Conservation (phyloP, 129 eudicot genomes). For the Deinandra increscens region DNA sequence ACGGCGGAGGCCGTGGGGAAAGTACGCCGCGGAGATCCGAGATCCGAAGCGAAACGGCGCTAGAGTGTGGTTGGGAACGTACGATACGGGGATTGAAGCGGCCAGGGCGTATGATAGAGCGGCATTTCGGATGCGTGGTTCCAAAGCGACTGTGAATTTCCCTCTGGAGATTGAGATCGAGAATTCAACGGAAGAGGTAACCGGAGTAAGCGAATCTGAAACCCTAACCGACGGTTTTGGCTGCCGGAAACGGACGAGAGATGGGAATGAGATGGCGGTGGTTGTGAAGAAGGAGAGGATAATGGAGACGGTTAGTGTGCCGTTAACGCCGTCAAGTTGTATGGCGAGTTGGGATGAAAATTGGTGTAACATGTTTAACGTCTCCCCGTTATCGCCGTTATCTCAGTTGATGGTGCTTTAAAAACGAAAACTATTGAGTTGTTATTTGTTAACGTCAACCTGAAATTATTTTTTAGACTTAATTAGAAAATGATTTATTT, state of each 20-base stretch:
- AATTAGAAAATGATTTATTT: too few species aligned
- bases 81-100: constrained; percentile 25
- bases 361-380: background rate
- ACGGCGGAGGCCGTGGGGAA: constrained; percentile 33
- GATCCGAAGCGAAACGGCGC: constrained; percentile 33
- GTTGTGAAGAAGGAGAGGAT: constrained; percentile 25
- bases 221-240: background rate
- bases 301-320: constrained; percentile 7
- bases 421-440: background rate
- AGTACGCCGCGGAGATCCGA: constrained; percentile 34
- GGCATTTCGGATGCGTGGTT: constrained; percentile 28
- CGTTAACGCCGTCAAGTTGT: constrained; percentile 27
- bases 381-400: constrained; percentile 11
- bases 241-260: constrained; percentile 15
- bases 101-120: constrained; percentile 32
- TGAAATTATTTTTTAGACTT: background rate
- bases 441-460: background rate
- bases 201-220: background rate
- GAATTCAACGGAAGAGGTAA: background rate
- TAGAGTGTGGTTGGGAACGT: constrained; percentile 32
- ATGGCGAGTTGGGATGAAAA: constrained; percentile 5
- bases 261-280: constrained; percentile 20
- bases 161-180: constrained; percentile 22
- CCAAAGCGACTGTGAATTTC: constrained; percentile 25
- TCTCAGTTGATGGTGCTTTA: constrained; percentile 19